phyloP scores from a whole-genome alignment of 176 grass and related monocot genomes.

The Elaeis guineensis region DNA sequence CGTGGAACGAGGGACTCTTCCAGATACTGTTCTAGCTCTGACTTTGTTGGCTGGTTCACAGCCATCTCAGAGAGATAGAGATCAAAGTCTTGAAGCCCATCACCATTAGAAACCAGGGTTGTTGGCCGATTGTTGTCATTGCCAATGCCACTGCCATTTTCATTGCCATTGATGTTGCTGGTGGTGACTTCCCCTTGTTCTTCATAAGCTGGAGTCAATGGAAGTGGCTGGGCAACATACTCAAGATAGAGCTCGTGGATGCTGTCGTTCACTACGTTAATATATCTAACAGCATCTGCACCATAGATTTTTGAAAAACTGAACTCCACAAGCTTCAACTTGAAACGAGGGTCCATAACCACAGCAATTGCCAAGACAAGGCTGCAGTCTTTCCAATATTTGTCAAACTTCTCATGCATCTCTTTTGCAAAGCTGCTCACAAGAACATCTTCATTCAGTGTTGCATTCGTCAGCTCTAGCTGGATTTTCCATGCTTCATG shows the following conservation, averaged over 20 bases:
- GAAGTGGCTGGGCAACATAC: constrained; percentile 48
- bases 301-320: constrained; percentile 91
- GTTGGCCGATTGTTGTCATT: constrained; percentile 10
- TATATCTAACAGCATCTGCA: constrained; percentile 47
- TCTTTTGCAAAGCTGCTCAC: constrained; percentile 57
- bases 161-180: constrained; percentile 9
- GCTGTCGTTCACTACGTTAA: constrained; percentile 60
- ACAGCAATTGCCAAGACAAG: constrained; percentile 75
- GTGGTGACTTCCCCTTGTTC: constrained; percentile 19
- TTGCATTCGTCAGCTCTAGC: constrained; percentile 48
- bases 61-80: constrained; percentile 72
- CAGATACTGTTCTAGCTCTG: constrained; percentile 75
- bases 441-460: constrained; percentile 37
- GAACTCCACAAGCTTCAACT: constrained; percentile 87
- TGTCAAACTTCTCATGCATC: constrained; percentile 88
- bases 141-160: constrained; percentile 23
- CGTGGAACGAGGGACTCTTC: constrained; percentile 66
- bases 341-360: constrained; percentile 91
- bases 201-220: constrained; percentile 36
- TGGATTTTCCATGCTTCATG: constrained; percentile 92
- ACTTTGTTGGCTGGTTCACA: constrained; percentile 41
- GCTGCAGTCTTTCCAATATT: constrained; percentile 92
- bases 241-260: constrained; percentile 66
- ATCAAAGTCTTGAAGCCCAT: constrained; percentile 71
- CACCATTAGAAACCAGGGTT: constrained; percentile 22